Base-by-base conservation (phyloP, 306 rosid species). In the Castanea crenata region DNA sequence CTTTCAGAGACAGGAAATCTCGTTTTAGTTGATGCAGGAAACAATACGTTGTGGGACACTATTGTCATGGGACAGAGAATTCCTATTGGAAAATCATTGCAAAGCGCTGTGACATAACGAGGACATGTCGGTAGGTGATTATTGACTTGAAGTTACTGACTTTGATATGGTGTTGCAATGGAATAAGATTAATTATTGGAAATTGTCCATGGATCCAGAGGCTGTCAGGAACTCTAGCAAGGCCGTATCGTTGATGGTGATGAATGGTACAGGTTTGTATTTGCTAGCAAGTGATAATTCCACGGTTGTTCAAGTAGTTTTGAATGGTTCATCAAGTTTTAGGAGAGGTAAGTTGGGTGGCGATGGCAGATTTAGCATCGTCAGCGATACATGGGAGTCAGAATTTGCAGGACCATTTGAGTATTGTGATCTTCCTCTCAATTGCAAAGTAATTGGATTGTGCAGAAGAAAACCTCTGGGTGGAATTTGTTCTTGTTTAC, bases 11-110 rank as follows among this genome's bases (percentile, higher is more conserved):
- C 79, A 75, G 98, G 98, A 34, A 94, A 92, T 64, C 94, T 94
- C 38, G 70, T 92, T 44, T 83, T 94, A 55, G 85, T 90, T 69
- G 97, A 90, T 78, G 74, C 57, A 35, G 83, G 69, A 73, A 94
- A 92, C 71, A 79, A 19, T 49, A 89, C 94, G 78, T 88, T 94
- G 25, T 94, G 98, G 98, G 98, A 94, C 82, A 90, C 96, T 19
- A 79, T 90, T 80, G 97, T 94, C 38, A 73, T 84, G 15, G 96
- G 97, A 72, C 98, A 89, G 25, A 72, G n/a, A 18, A 80, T 94
- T 62, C 84, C 87, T 3, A 86, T 77, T 20, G 92, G 96, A 41
- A 54, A 82, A 61, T 78, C 57, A 64, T 81, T 94, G 81, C 81
- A 87, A 44, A 79, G 88, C 71, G 55, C 87, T 55, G 80, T 23